Conservation (phyloP, 2,329 filamentous ascomycete genomes). For the Arthrobotrys sphaeroides region DNA sequence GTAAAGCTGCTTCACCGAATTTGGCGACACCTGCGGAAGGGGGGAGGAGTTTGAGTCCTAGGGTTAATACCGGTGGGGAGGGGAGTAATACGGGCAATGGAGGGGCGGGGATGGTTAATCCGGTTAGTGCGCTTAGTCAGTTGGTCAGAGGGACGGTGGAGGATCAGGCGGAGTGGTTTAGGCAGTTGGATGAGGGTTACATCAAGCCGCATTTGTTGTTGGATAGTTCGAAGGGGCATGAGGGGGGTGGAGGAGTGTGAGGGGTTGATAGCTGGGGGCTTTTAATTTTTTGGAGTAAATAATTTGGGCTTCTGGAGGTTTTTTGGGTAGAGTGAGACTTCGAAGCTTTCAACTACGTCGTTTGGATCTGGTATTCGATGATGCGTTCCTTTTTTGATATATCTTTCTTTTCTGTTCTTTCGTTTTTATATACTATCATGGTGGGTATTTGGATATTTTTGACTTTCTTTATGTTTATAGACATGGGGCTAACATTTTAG, state of each 20-base stretch:
- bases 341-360: too few relatives aligned
- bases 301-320: not conserved
- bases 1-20: constrained; percentile 25
- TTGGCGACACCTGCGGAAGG: constrained; percentile 58
- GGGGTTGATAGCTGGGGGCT: too few relatives aligned
- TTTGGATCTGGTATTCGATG: constrained; percentile 7
- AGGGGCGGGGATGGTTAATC: constrained; percentile 50
- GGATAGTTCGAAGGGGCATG: constrained; percentile 64
- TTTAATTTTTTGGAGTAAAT: not conserved
- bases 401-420: not conserved
- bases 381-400: not conserved
- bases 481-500: not conserved
- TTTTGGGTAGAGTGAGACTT: not conserved
- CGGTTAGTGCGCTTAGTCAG: constrained; percentile 57
- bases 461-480: not conserved
- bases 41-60: constrained; percentile 58
- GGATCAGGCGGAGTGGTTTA: constrained; percentile 89
- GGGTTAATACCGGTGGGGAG: constrained; percentile 66
- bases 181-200: constrained; percentile 92
- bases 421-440: too few relatives aligned
- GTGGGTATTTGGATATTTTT: not conserved
- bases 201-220: constrained; percentile 91
- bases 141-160: constrained; percentile 73
- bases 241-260: constrained; percentile 63
- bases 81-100: constrained; percentile 55